These are phyloP conservation scores for Jaenimonas drosophilae DNA, from an alignment of 208 protist species.

Conservation along the genomic window DNA sequence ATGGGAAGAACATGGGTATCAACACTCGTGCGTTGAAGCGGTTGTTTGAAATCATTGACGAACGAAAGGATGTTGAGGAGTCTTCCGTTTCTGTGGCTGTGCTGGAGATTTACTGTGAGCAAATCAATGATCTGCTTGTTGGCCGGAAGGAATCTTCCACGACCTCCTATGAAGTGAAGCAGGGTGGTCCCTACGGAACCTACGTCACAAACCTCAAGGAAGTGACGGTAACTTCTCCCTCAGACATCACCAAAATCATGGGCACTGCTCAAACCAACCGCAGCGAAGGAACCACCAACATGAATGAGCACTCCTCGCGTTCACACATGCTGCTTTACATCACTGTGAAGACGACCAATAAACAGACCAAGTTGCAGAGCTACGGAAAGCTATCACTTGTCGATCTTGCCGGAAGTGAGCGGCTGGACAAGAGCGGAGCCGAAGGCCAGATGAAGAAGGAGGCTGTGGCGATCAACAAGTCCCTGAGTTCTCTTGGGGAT, in stretches of 20 bases:
- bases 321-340: slow-evolving; percentile 93
- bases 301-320: slow-evolving; percentile 91
- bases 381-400: slow-evolving; percentile 92
- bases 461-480: slow-evolving; percentile 90
- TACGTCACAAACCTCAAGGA: slow-evolving; percentile 88
- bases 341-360: slow-evolving; percentile 81
- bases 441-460: slow-evolving; percentile 84
- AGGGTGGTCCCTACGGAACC: slow-evolving; percentile 79
- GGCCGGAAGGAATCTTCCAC: slow-evolving; percentile 39
- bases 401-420: slow-evolving; percentile 90
- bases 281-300: slow-evolving; percentile 84
- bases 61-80: slow-evolving; percentile 77
- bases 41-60: slow-evolving; percentile 83
- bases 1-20: slow-evolving; percentile 74
- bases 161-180: slow-evolving; percentile 76
- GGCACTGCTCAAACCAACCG: slow-evolving; percentile 51
- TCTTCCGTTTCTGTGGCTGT: slow-evolving; percentile 78
- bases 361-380: slow-evolving; percentile 79
- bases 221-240: slow-evolving; percentile 39
- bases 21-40: slow-evolving; percentile 83
- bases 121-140: slow-evolving; percentile 81
- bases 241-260: slow-evolving; percentile 82
- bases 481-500: slow-evolving; percentile 82
- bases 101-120: slow-evolving; percentile 89
- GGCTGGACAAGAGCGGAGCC: slow-evolving; percentile 81